A percentile compares a stretch with the other conserved stretches of the same genome.
Evolutionary conservation across 305 asterid genomes (phyloP).

Genomic region (Fraxinus xanthoxyloides): DNA sequence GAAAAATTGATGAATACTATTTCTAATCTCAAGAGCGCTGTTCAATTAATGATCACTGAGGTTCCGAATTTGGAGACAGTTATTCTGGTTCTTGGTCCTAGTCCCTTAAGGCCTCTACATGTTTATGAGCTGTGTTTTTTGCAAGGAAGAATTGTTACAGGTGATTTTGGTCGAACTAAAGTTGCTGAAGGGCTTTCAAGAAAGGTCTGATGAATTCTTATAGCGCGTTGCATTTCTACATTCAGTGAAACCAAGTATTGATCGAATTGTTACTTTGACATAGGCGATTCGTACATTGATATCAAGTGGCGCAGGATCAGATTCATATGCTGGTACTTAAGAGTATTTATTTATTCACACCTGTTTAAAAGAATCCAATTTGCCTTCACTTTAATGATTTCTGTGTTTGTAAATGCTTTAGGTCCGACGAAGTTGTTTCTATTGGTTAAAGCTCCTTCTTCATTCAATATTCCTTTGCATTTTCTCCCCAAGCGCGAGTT

Average conservation of each 20-base stretch:
- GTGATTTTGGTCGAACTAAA: constrained; percentile 55
- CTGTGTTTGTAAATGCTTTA: constrained; percentile 26
- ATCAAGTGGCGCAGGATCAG: constrained; percentile 84
- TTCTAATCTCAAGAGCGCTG: constrained; percentile 53
- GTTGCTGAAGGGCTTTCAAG: constrained; percentile 59
- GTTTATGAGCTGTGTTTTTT: constrained; percentile 73
- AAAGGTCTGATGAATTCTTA: constrained; percentile 47
- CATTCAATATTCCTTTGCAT: constrained; percentile 59
- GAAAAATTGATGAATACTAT: constrained; percentile 67
- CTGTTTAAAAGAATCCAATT: constrained; percentile 4
- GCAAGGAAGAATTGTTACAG: constrained; percentile 33
- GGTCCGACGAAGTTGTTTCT: constrained; percentile 84
- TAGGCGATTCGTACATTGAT: constrained; percentile 83
- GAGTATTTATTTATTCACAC: background rate
- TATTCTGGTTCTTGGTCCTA: constrained; percentile 71
- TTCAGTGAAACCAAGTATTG: background rate
- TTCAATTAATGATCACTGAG: constrained; percentile 61
- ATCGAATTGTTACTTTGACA: background rate
- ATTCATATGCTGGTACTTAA: constrained; percentile 55
- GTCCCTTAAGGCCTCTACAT: constrained; percentile 66
- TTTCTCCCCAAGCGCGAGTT: constrained; percentile 92
- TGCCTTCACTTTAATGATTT: constrained; percentile 21
- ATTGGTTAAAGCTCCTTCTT: constrained; percentile 78
- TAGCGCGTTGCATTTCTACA: background rate
- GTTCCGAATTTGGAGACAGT: constrained; percentile 53